Base-by-base conservation (phyloP, 441 rosid genomes). In the Euphorbia schlechtendalii region DNA sequence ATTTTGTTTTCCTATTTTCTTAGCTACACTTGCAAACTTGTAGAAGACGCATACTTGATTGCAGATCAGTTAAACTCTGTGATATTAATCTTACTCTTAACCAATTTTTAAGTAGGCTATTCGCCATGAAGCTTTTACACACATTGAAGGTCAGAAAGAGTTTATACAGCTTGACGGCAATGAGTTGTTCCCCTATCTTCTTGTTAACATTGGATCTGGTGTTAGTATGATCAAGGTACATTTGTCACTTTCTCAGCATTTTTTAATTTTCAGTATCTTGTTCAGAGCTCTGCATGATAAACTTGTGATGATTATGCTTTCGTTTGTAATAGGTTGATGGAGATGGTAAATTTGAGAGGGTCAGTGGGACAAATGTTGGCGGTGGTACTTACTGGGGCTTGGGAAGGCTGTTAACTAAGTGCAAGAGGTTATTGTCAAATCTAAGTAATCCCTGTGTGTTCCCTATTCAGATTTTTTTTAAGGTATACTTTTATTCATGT, bases 321-420 rank as follows among this genome's bases (percentile, higher is more conserved):
- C 13, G 24, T 61, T 34, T 66, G 66, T 21, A 69, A 65, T 73
- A 95, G 99, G 98, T 95, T 80, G 99, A 95, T 64, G 97, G 97
- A 38, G 99, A 95, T 74, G 98, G 98, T 18, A 92, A 92, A 71
- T 95, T 88, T 77, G 76, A 95, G 82, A 89, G 98, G 65, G 96
- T 95, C 70, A 95, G 99, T 53, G 98, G 99, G 56, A 95, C 99
- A 62, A 95, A 92, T 81, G 97, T 92, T 67, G 99, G 99, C 12
- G 99, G 99, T 74, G 99, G 99, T 63, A 92, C 99, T 61, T 95
- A 89, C 51, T 95, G 96, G 97, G 99, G 99, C 51, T 78, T 95
- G 82, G 99, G 99, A 77, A 88, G 84, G 80, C 88, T 95, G 67
- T 73, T 95, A 65, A 95, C 98, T 14, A 95, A 90, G 80, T 95